A percentile compares a stretch with the other conserved stretches of the same genome.
Evolutionary conservation across 768 basidiomycete species (phyloP).

Genomic region (Lactarius psammicola): DNA sequence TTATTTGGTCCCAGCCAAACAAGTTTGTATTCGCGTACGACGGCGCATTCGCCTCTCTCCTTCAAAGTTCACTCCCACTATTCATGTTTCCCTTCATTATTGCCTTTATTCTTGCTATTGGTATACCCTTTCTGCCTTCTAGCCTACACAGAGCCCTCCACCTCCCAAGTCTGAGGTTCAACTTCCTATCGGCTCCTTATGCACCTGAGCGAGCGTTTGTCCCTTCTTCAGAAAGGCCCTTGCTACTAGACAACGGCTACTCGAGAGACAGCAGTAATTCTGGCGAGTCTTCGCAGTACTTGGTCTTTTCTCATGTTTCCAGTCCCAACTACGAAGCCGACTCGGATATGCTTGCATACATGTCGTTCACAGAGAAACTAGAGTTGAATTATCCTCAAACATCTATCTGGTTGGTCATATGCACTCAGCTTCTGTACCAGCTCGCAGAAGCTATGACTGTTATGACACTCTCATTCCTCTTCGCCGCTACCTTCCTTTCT

Average conservation of each 20-base stretch:
- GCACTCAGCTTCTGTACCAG: slow-evolving; percentile 14
- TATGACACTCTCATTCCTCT: slow-evolving; percentile 21
- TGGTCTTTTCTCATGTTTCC: slow-evolving; percentile 7
- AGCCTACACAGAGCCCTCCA: slow-evolving; percentile 15
- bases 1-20: slow-evolving; percentile 20
- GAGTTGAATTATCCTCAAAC: slow-evolving; percentile 1
- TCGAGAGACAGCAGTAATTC: not conserved
- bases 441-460: slow-evolving; percentile 16
- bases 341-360: not conserved
- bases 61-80: not conserved
- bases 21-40: not conserved
- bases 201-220: not conserved
- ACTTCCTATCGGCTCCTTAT: slow-evolving; percentile 10
- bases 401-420: slow-evolving; percentile 15
- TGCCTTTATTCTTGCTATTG: slow-evolving; percentile 21
- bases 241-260: not conserved
- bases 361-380: slow-evolving; percentile 7
- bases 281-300: not conserved
- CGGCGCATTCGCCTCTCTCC: not conserved
- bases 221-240: slow-evolving; percentile 1
- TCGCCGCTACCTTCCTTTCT: slow-evolving; percentile 7
- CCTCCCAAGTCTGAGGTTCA: slow-evolving; percentile 18
- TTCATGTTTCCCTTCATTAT: slow-evolving; percentile 23
- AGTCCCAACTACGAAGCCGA: not conserved
- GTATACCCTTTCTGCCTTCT: slow-evolving; percentile 22